Base-by-base conservation (phyloP, 306 rosid species). In the Trifolium repens region DNA sequence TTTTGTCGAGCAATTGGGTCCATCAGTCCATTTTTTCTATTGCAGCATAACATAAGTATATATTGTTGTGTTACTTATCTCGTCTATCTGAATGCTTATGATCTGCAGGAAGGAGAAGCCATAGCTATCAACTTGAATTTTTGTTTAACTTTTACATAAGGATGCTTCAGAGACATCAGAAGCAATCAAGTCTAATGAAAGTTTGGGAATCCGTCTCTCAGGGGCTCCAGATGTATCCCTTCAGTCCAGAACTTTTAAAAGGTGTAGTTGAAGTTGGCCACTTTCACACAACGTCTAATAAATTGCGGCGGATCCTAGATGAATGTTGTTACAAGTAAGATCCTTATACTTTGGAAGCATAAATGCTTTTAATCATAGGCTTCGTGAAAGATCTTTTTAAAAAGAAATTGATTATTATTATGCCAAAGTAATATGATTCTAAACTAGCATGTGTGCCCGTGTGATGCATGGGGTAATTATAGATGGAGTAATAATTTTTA, bases 211-310 rank as follows among this genome's bases (percentile, higher is more conserved):
- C 87, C 73, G 74, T 87, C 73, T 83, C 80, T 77, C 93, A 84
- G 79, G 97, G 98, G 73, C 86, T 94, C 85, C 96, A 89, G 72
- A 78, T 89, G 53, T 94, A 85, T 85, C 96, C 98, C 13, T 89
- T 80, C 85, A 90, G 86, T 73, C 89, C 91, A 4, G 96, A 91
- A 81, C 94, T 94, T 76, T 84, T 83, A 69, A 83, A 80, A 71
- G 87, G 88, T 81, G 70, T 89, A 47, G 79, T 91, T 76, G 88
- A 90, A 85, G 84, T 89, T 22, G 90, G 93, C 82, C 87, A 90
- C 83, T 80, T 86, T 42, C 76, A 91, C 77, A 87, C 93, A 14
- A 93, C 92, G 15, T 81, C 97, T 42, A 89, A 89, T 82, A 91
- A 88, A 66, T 81, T 94, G 81, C 93, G 98, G 74, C 59, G 87